Evolutionary conservation across 495 filamentous ascomycete species (phyloP).

Genomic region (Penicillium dipodomyicola): DNA sequence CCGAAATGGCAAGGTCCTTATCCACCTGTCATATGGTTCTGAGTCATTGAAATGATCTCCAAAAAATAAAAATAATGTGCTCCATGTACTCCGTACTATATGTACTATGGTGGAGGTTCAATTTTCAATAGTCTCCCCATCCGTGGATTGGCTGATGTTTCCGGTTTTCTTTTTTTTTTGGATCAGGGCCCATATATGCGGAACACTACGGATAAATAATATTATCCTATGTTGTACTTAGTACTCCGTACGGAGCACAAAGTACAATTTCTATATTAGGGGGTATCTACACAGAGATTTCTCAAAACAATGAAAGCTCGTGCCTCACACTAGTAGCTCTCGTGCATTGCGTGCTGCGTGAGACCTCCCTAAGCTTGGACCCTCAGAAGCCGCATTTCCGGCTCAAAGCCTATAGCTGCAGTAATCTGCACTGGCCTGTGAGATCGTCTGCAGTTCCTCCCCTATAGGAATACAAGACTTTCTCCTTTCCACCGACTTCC

Average conservation of each 20-base stretch:
- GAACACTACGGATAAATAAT: background rate
- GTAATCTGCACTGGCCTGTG: background rate
- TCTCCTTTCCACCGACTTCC: background rate
- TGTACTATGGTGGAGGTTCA: background rate
- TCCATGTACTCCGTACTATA: too few species aligned
- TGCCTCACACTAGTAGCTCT: constrained; percentile 5
- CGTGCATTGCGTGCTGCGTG: constrained; percentile 3
- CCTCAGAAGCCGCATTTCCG: constrained; percentile 1
- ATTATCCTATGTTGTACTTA: background rate
- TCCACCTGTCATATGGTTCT: constrained; percentile 11
- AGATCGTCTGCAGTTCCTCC: background rate
- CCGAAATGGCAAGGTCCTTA: constrained; percentile 5
- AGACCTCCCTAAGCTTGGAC: constrained; percentile 2
- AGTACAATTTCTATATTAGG: background rate
- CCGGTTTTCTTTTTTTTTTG: background rate
- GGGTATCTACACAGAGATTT: background rate
- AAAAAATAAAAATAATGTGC: background rate
- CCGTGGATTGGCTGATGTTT: background rate
- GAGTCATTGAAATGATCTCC: constrained; percentile 7
- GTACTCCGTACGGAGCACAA: too few species aligned
- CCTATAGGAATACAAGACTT: background rate
- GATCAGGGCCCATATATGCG: background rate
- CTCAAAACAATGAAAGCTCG: constrained; percentile 5
- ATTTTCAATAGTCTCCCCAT: background rate
- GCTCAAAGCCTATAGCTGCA: background rate